Base-by-base conservation (phyloP, 2,329 filamentous ascomycete genomes). In the Stagonosporopsis chrysanthemi region DNA sequence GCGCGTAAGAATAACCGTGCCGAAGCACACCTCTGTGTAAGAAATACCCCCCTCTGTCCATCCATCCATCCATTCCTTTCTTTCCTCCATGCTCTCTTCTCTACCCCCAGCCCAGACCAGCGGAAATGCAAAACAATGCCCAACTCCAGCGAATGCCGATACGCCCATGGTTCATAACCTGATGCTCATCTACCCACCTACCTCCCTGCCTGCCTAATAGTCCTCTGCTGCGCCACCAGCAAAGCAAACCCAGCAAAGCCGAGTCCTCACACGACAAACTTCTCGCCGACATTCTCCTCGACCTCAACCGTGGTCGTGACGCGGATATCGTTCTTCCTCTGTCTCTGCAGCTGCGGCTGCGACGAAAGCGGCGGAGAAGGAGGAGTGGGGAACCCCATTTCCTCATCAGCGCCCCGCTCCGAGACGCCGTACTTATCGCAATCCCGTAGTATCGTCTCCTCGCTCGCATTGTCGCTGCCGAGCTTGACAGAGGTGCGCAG, bases 361-460 rank as follows among this genome's bases (percentile, higher is more conserved):
- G 22, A n/a, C 22, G 5, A 6, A n/a, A 4, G 17, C 11, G 17
- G 17, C 17, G 38, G 19, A 2, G 19, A 23, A 14, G 31, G 31
- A 33, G 40, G 40, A n/a, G 23, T 6, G 14, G 40, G 33, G 17
- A n/a, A 42, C 14, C 39, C 49, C 19, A 39, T 33, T 22, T 57
- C 48, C 15, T 52, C 48, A 28, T 52, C 49, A 5, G 6, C 1
- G 3, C 19, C 24, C 9, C 54, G 23, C 26, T 52, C 48, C 5
- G 54, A 49, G 6, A 48, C n/a, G 12, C 26, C 39, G 6, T 59
- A 46, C 51, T 63, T 58, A n/a, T 48, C 33, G 17, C 36, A 52
- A 17, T 65, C 67, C 36, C 65, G 53, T 12, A 71, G 44, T 23
- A 73, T 71, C 23, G 64, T 66, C 55, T 73, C 70, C 40, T 71